phyloP scores from a whole-genome alignment of 148 eudicot species.

The Dysphania ambrosioides region DNA sequence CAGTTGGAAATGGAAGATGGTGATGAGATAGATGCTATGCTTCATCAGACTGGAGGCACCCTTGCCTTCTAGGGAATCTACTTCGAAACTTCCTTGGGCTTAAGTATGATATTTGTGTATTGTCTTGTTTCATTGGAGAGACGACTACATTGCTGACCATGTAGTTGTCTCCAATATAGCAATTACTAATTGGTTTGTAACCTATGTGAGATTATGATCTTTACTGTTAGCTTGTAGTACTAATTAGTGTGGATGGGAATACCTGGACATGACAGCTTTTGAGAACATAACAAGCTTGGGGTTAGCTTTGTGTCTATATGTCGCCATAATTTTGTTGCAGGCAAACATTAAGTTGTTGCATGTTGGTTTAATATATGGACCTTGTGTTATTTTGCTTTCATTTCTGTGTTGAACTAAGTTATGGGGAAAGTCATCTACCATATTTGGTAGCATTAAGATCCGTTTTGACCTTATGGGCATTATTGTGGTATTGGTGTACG shows the following conservation, averaged over 20 bases:
- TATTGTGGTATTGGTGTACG: too few relatives aligned
- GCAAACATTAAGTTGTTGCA: background rate
- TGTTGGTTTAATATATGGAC: too few relatives aligned
- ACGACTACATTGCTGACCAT: background rate
- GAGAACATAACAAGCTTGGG: background rate
- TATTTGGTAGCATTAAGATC: too few relatives aligned
- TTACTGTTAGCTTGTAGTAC: background rate
- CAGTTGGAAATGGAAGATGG: constrained; percentile 72
- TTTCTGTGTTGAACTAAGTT: too few relatives aligned
- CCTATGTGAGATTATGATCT: background rate
- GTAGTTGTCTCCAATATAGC: too few relatives aligned
- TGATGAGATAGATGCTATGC: constrained; percentile 66
- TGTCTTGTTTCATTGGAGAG: background rate
- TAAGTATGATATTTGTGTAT: background rate
- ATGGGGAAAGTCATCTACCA: too few relatives aligned
- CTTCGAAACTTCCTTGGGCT: background rate
- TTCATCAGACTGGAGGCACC: constrained; percentile 61
- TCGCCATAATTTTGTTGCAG: background rate
- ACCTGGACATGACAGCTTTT: too few relatives aligned
- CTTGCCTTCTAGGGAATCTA: background rate
- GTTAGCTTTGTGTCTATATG: background rate
- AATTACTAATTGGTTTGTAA: background rate
- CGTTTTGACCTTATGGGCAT: too few relatives aligned
- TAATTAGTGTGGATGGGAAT: background rate
- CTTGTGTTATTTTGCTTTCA: too few relatives aligned